Conservation (phyloP, 345 rosid species). For the Euclidium syriacum region DNA sequence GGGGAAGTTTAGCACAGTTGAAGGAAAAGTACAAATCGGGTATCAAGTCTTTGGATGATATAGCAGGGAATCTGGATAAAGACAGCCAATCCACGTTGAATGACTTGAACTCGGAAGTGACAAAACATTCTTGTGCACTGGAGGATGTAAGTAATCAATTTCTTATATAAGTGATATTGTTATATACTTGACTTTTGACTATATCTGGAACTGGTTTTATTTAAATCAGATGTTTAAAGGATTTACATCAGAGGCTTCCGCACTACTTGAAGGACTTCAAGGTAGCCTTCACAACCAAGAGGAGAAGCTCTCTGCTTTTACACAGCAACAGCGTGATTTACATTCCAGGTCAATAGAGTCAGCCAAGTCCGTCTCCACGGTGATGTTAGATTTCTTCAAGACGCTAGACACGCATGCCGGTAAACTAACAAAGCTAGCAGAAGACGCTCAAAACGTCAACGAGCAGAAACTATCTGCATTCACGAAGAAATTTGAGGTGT, state of each 20-base stretch:
- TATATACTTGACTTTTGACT: background rate
- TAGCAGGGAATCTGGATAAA: slow-evolving; percentile 63
- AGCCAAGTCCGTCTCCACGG: slow-evolving; percentile 66
- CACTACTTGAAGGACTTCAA: slow-evolving; percentile 71
- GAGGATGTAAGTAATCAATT: slow-evolving; percentile 51
- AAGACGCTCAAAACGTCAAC: slow-evolving; percentile 70
- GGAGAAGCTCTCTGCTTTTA: slow-evolving; percentile 63
- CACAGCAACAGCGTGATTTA: slow-evolving; percentile 73
- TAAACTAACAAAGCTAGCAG: slow-evolving; percentile 63
- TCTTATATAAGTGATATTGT: background rate
- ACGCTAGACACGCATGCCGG: slow-evolving; percentile 66
- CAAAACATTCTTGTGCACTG: slow-evolving; percentile 67
- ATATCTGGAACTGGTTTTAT: background rate
- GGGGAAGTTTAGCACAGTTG: slow-evolving; percentile 60
- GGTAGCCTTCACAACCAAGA: slow-evolving; percentile 69
- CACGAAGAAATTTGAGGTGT: slow-evolving; percentile 89
- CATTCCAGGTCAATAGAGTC: slow-evolving; percentile 82
- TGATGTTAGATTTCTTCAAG: slow-evolving; percentile 64
- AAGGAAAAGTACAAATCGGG: slow-evolving; percentile 62
- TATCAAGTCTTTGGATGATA: slow-evolving; percentile 60
- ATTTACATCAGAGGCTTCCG: slow-evolving; percentile 79
- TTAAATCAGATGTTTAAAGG: slow-evolving; percentile 67
- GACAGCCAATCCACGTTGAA: slow-evolving; percentile 64
- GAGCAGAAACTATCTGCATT: slow-evolving; percentile 75
- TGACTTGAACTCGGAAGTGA: slow-evolving; percentile 73